Conservation (phyloP, 2,329 filamentous ascomycete genomes). For the Beauveria sp. region DNA sequence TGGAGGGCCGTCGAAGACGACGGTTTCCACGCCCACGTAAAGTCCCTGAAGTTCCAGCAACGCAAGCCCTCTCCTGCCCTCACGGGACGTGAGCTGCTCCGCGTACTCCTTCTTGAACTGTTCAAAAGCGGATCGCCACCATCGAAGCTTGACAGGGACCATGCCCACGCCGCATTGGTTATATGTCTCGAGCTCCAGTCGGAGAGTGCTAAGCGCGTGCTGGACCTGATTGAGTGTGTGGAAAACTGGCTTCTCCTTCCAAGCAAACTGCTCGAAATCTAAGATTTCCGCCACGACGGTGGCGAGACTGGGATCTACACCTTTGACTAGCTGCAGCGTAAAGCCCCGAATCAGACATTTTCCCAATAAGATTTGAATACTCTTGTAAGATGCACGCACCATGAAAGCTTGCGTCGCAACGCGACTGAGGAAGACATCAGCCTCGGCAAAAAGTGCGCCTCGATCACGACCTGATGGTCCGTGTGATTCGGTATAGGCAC, state of each 20-base stretch:
- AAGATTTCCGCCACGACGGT: neutral
- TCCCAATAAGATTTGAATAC: neutral
- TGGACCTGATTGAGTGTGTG: slow-evolving; percentile 5
- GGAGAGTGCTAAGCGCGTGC: neutral
- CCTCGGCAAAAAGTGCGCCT: neutral
- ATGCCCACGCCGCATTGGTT: neutral
- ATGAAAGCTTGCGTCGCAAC: slow-evolving; percentile 2
- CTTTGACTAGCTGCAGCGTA: neutral
- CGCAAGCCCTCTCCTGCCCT: neutral
- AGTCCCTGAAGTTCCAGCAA: slow-evolving; percentile 2
- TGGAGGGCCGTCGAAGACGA: neutral
- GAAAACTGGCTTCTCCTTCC: slow-evolving; percentile 1
- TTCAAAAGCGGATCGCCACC: slow-evolving; percentile 4
- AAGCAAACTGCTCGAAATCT: neutral
- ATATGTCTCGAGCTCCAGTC: slow-evolving; percentile 9
- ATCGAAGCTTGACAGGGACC: slow-evolving; percentile 1
- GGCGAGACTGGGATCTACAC: neutral
- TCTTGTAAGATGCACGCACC: neutral
- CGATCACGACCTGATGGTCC: neutral
- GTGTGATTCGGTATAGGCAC: neutral
- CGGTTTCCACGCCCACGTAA: neutral
- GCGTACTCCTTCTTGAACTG: neutral
- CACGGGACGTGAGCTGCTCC: neutral
- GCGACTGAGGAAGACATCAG: slow-evolving; percentile 2
- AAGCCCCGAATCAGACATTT: neutral